Evolutionary conservation across 345 rosid species (phyloP).

Genomic region (Physaria fendleri): DNA sequence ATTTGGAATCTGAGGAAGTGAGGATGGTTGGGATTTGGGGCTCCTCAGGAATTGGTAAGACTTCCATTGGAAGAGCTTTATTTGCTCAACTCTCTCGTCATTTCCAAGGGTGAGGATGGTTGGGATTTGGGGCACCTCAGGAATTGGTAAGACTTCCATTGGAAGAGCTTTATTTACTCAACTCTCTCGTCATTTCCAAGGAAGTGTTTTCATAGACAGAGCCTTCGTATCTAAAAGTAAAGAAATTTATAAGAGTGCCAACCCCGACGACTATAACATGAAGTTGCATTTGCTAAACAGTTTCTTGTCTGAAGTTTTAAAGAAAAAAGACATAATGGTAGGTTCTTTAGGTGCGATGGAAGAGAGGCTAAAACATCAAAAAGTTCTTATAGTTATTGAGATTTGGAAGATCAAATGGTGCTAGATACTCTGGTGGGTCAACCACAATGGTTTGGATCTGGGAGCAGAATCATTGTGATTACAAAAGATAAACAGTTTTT

Average conservation of each 20-base stretch:
- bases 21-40: too few species aligned
- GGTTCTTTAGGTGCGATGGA: neutral
- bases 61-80: too few species aligned
- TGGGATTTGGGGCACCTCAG: slow-evolving; percentile 25
- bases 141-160: slow-evolving; percentile 24
- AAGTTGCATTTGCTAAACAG: neutral
- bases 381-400: slow-evolving; percentile 49
- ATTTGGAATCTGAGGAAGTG: too few species aligned
- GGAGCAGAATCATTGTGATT: slow-evolving; percentile 49
- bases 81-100: too few species aligned
- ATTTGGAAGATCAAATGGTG: slow-evolving; percentile 44
- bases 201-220: neutral
- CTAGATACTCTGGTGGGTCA: slow-evolving; percentile 40
- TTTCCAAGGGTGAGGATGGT: slow-evolving; percentile 14
- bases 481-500: slow-evolving; percentile 37
- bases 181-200: slow-evolving; percentile 4
- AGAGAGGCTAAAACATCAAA: neutral
- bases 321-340: slow-evolving; percentile 7
- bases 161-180: neutral
- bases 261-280: neutral
- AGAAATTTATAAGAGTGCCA: neutral
- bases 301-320: neutral
- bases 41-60: too few species aligned
- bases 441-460: slow-evolving; percentile 38
- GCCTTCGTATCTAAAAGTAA: neutral